Evolutionary conservation across 1,284 basidiomycete genomes (phyloP), one percentile per base, ranked within the genome.

Genomic region (Cryptococcus sp.): DNA sequence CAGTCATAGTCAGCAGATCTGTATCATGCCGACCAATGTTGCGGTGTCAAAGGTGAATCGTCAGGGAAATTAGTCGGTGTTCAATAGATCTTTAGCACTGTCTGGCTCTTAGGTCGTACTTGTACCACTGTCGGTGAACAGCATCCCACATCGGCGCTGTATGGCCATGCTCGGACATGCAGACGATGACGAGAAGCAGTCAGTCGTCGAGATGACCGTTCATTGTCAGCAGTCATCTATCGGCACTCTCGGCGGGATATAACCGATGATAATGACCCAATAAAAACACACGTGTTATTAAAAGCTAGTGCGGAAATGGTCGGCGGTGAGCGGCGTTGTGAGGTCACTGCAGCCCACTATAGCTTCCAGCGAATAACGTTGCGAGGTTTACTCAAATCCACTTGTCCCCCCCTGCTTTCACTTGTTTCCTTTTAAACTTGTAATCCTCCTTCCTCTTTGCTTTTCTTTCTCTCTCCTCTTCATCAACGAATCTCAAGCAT

Each of bases 261-360:
- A 19, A 22, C 42, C 42, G 42, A 45, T 45, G 42, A 45, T 45
- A 45, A 45, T 19, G 42, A 35, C 8, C 42, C 22, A 19, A 8
- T n/a, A 45, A 22, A 45, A 45, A 19, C n/a, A n/a, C 42, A 55
- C 50, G 54, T 52, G 54, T 40, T 20, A 55, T 38, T 51, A 30
- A 30, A 16, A 10, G 5, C 8, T 7, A 1, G 7, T 13, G n/a
- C 58, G 58, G 58, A 45, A 41, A 52, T 60, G 53, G 49, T 60
- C 58, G 58, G 58, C 50, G 49, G 50, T 55, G 42, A 47, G 43
- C 58, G 58, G 58, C 46, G 55, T 25, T 60, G 55, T 30, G 38
- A 45, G n/a, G 42, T 45, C 42, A 45, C 42, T 41, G 48, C 39
- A 47, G 47, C 48, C 19, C 35, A 17, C 19, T 27, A 43, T 22